Evolutionary conservation across 768 basidiomycete genomes (phyloP), one percentile per base, ranked within the genome.

Genomic region (Piloderma croceum): DNA sequence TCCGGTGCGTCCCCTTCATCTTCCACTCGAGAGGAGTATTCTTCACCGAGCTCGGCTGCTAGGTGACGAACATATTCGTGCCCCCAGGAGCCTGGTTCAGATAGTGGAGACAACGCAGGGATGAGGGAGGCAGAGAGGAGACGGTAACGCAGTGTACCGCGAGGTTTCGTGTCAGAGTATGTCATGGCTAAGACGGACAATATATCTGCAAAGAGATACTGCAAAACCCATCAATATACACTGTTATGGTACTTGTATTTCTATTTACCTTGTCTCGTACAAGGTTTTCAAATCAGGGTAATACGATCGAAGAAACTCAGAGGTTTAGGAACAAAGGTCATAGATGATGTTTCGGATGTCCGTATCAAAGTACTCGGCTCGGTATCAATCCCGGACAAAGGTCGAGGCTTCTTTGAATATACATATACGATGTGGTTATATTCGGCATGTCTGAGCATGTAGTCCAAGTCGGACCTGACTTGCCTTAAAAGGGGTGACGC

Each of bases 121-220:
- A 78, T 76, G 36, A 84, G 68, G 13, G 83, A 76, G 7, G 81
- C 77, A 6, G 89, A 84, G 24, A 92, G 72, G 17, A 98, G 76
- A 34, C 93, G 86, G 67, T 96, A 98, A 47, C 81, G 79, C 21
- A 99, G 81, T 3, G 96, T 99, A 42, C 94, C 94, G 36, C 96
- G 83, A 29, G 91, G 90, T 66, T 96, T 82, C 13, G 90, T 93
- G 65, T 99, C 96, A 7, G 93, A 97, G 60, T 98, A 98, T 6
- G 96, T 99, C 96, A 99, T 99, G 6, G 94, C 96, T 33, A 99
- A 81, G 5, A 97, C 94, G 27, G 94, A 97, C 20, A 99, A 76
- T 45, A 99, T 97, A 53, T 97, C 93, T 19, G 92, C 92, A 57
- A 98, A 93, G 32, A 96, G 76, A 50, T 85, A 83, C 91, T 85